A percentile compares a stretch with the other conserved stretches of the same genome.
Evolutionary conservation across 805 yeast genomes (phyloP).

Genomic region (Jamesozyma jinghongensis): DNA sequence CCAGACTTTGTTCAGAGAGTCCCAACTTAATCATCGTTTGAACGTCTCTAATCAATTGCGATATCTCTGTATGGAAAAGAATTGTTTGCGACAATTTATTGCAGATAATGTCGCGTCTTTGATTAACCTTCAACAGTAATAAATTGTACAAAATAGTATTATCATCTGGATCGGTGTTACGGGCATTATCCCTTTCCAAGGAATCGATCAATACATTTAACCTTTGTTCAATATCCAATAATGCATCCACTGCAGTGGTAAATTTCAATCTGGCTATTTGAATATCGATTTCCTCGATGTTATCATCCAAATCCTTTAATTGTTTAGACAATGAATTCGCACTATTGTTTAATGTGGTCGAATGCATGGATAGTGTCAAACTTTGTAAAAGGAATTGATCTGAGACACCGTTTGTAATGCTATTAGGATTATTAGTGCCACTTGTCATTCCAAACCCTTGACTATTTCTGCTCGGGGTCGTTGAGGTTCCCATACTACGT

Average conservation of each 20-base stretch:
- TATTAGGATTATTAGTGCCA: neutral
- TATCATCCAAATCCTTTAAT: constrained; percentile 48
- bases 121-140: constrained; percentile 27
- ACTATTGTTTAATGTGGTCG: constrained; percentile 47
- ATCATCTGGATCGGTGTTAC: constrained; percentile 13
- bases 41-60: constrained; percentile 21
- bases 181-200: constrained; percentile 5
- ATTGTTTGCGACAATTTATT: constrained; percentile 32
- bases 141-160: constrained; percentile 23
- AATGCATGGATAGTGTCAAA: constrained; percentile 52
- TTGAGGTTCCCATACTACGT: constrained; percentile 14
- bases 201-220: constrained; percentile 11
- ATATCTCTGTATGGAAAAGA: constrained; percentile 22
- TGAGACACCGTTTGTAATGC: constrained; percentile 4
- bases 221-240: constrained; percentile 29
- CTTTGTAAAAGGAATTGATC: constrained; percentile 42
- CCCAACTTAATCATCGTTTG: constrained; percentile 34
- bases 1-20: constrained; percentile 40
- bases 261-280: constrained; percentile 53
- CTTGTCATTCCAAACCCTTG: neutral
- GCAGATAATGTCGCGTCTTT: constrained; percentile 27
- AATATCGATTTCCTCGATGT: constrained; percentile 61
- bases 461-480: constrained; percentile 14
- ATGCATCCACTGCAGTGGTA: constrained; percentile 33
- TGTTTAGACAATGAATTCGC: constrained; percentile 35